Percentiles rank a stretch among this genome's conserved stretches.
Evolutionary conservation across 139 green algal species (phyloP).

Genomic region (Auxenochlorella protothecoides): DNA sequence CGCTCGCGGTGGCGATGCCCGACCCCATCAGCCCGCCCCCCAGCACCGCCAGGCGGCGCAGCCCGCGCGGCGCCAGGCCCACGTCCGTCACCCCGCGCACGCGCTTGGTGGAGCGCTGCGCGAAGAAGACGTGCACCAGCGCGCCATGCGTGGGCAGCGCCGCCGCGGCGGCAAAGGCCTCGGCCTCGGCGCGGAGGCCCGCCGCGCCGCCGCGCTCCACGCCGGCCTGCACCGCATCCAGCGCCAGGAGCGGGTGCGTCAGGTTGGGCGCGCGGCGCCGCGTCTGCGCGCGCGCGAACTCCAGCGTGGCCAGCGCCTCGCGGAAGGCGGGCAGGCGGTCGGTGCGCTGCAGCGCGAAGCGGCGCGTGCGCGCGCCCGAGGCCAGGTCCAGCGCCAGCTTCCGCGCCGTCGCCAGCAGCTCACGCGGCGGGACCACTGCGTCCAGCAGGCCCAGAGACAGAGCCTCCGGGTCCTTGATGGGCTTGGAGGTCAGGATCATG

Average conservation of each 20-base stretch:
- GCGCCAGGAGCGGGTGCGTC: slow-evolving; percentile 80
- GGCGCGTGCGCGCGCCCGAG: background rate
- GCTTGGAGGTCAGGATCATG: slow-evolving; percentile 90
- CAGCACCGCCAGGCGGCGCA: slow-evolving; percentile 80
- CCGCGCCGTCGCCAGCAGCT: slow-evolving; percentile 53
- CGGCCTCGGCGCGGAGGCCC: slow-evolving; percentile 61
- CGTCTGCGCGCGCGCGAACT: slow-evolving; percentile 62
- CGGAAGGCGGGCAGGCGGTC: slow-evolving; percentile 66
- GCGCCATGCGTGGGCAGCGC: slow-evolving; percentile 78
- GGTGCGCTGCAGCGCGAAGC: slow-evolving; percentile 20
- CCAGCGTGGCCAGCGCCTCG: slow-evolving; percentile 67
- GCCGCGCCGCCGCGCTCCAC: slow-evolving; percentile 64
- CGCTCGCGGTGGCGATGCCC: slow-evolving; percentile 84
- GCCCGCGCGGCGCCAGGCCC: slow-evolving; percentile 66
- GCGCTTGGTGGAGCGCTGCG: slow-evolving; percentile 84
- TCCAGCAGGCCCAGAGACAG: slow-evolving; percentile 84
- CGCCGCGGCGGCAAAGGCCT: slow-evolving; percentile 61
- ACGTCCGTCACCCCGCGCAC: slow-evolving; percentile 68
- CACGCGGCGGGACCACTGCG: slow-evolving; percentile 43
- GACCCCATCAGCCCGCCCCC: slow-evolving; percentile 95
- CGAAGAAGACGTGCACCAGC: slow-evolving; percentile 98
- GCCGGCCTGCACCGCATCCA: slow-evolving; percentile 81
- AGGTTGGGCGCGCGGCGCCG: slow-evolving; percentile 54
- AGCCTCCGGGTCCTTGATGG: slow-evolving; percentile 50
- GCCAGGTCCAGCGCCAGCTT: slow-evolving; percentile 76